Evolutionary conservation across 805 yeast genomes (phyloP).

Genomic region (Monosporozyma siamensis): DNA sequence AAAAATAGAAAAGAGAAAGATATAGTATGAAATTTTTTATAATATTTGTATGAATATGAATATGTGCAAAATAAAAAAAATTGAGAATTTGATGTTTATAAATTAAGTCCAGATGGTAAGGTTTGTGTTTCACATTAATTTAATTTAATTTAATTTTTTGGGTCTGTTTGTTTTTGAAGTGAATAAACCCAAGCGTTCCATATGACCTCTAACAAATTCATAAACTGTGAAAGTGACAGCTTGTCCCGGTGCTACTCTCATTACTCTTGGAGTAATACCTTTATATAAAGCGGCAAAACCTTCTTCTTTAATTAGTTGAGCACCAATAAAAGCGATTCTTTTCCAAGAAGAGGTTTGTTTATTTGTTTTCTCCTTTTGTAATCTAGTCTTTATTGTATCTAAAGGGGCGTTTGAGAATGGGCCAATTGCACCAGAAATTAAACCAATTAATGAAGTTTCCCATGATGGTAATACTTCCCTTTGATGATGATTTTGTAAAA

Average conservation of each 20-base stretch:
- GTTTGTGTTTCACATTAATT: too few relatives aligned
- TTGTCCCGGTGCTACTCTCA: constrained; percentile 99
- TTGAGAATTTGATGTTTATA: neutral
- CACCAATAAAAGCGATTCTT: constrained; percentile 73
- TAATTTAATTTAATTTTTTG: constrained; percentile 4
- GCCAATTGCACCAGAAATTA: constrained; percentile 92
- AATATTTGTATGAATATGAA: neutral
- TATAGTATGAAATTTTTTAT: neutral
- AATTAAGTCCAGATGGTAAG: too few relatives aligned
- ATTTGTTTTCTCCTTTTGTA: constrained; percentile 77
- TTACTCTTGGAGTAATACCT: constrained; percentile 96
- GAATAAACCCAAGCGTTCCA: constrained; percentile 35
- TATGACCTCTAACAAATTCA: constrained; percentile 68
- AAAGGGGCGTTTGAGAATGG: constrained; percentile 96
- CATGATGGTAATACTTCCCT: constrained; percentile 67
- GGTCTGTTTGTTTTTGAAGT: constrained; percentile 4
- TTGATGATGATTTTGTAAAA: constrained; percentile 52
- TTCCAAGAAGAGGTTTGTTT: constrained; percentile 46
- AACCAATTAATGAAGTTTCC: constrained; percentile 89
- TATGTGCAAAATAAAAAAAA: neutral
- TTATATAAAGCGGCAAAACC: constrained; percentile 85
- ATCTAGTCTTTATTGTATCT: constrained; percentile 93
- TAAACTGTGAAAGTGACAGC: constrained; percentile 97
- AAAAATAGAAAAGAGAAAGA: neutral
- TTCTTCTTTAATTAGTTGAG: constrained; percentile 75